Conservation (phyloP, 768 basidiomycete genomes). For the Agrocybe pediades region DNA sequence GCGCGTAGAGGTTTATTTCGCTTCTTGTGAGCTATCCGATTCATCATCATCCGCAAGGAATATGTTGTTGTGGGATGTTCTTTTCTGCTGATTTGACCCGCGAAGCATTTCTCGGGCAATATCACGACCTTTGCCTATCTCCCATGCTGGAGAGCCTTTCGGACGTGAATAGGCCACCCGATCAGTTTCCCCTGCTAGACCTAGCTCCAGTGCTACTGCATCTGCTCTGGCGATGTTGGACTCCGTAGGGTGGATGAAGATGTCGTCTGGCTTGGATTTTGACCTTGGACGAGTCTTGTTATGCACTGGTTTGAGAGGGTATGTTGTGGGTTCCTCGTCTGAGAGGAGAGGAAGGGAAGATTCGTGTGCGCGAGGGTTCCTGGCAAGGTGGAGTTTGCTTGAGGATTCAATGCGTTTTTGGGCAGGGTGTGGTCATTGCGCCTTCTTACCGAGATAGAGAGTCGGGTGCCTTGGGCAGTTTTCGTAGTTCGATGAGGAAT, state of each 20-base stretch:
- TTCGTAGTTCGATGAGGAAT: slow-evolving; percentile 49
- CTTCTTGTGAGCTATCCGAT: slow-evolving; percentile 18
- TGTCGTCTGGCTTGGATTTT: slow-evolving; percentile 56
- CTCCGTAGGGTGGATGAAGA: slow-evolving; percentile 63
- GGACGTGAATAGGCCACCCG: slow-evolving; percentile 39
- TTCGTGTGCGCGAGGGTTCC: slow-evolving; percentile 3
- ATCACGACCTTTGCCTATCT: slow-evolving; percentile 50
- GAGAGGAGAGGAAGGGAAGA: slow-evolving; percentile 18
- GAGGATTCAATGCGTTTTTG: background rate
- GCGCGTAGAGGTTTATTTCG: background rate
- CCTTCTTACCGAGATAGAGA: slow-evolving; percentile 19
- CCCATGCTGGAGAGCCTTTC: slow-evolving; percentile 46
- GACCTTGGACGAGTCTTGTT: slow-evolving; percentile 40
- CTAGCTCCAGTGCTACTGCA: slow-evolving; percentile 56
- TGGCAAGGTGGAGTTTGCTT: background rate
- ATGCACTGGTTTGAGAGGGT: slow-evolving; percentile 15
- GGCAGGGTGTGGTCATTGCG: background rate
- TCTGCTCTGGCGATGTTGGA: slow-evolving; percentile 72
- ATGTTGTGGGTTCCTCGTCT: slow-evolving; percentile 17
- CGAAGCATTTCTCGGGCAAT: slow-evolving; percentile 47
- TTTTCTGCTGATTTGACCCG: slow-evolving; percentile 5
- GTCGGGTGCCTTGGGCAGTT: slow-evolving; percentile 15
- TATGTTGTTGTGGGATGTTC: slow-evolving; percentile 18
- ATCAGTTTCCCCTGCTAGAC: slow-evolving; percentile 50
- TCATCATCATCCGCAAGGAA: slow-evolving; percentile 24